Conservation (phyloP, 1,284 basidiomycete genomes). For the Boletus semigastroideus region DNA sequence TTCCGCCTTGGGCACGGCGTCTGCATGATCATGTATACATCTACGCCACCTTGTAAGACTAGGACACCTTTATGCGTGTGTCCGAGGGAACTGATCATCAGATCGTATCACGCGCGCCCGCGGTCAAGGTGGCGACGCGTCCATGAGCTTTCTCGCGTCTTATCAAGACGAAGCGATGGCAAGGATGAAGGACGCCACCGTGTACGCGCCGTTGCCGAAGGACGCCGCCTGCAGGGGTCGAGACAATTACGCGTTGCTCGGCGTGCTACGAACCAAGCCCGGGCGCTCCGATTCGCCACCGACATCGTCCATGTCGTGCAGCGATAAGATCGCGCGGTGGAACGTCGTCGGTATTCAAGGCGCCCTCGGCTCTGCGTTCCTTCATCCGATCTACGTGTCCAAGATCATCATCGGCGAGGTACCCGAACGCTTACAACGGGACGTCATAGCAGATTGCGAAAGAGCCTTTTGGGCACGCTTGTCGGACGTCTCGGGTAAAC, state of each 20-base stretch:
- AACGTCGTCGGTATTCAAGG: constrained; percentile 83
- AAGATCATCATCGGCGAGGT: constrained; percentile 75
- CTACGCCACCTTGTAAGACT: constrained; percentile 81
- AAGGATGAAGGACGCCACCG: constrained; percentile 54
- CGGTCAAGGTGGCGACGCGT: constrained; percentile 82
- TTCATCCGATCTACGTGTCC: constrained; percentile 65
- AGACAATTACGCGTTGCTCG: constrained; percentile 70
- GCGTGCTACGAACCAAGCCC: constrained; percentile 86
- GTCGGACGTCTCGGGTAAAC: constrained; percentile 37
- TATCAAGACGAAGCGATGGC: constrained; percentile 72
- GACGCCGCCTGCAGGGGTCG: constrained; percentile 66
- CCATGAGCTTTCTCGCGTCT: constrained; percentile 73
- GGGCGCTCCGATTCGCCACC: constrained; percentile 83
- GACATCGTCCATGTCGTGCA: constrained; percentile 83
- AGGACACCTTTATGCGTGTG: neutral
- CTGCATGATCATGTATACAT: constrained; percentile 74
- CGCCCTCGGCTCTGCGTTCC: constrained; percentile 57
- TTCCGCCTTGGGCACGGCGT: constrained; percentile 55
- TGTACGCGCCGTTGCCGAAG: constrained; percentile 37
- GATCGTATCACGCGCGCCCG: neutral
- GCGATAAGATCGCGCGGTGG: constrained; percentile 89
- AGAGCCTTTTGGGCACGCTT: constrained; percentile 59
- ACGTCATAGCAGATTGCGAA: constrained; percentile 56
- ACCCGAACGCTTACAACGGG: constrained; percentile 35
- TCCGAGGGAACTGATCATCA: constrained; percentile 9